phyloP scores from a whole-genome alignment of 2,329 filamentous ascomycete genomes.

The Ceratocystis variospora region DNA sequence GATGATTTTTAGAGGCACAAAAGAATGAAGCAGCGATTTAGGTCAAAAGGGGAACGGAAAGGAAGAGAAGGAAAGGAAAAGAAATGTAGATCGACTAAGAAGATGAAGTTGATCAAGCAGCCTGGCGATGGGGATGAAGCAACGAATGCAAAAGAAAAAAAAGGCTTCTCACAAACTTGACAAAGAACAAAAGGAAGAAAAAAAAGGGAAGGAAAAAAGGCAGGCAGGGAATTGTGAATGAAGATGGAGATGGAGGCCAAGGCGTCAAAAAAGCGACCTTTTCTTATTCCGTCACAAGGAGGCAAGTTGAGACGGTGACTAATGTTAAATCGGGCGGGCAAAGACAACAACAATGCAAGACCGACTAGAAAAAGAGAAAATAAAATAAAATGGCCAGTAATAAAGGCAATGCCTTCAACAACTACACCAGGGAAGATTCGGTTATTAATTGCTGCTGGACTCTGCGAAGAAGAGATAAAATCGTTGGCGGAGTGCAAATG shows the following conservation, averaged over 20 bases:
- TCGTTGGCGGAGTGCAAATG: neutral
- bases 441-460: no score
- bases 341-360: neutral
- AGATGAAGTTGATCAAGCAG: slow-evolving; percentile 4
- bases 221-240: neutral
- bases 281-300: slow-evolving; percentile 4
- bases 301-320: slow-evolving; percentile 10
- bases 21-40: slow-evolving; percentile 1
- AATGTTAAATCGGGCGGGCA: neutral
- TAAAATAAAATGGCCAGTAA: neutral
- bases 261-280: neutral
- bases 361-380: neutral
- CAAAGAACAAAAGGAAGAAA: neutral
- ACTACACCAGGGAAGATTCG: no score
- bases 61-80: slow-evolving; percentile 4
- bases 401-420: no score
- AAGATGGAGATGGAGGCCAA: slow-evolving; percentile 4
- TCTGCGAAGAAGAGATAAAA: no score
- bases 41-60: neutral
- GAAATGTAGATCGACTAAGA: slow-evolving; percentile 3
- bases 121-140: slow-evolving; percentile 3
- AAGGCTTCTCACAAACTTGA: neutral
- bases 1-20: slow-evolving; percentile 5
- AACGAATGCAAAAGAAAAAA: neutral
- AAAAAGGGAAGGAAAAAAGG: neutral